Base-by-base conservation (phyloP, 2,329 filamentous ascomycete species). In the Pyricularia pennisetigena region DNA sequence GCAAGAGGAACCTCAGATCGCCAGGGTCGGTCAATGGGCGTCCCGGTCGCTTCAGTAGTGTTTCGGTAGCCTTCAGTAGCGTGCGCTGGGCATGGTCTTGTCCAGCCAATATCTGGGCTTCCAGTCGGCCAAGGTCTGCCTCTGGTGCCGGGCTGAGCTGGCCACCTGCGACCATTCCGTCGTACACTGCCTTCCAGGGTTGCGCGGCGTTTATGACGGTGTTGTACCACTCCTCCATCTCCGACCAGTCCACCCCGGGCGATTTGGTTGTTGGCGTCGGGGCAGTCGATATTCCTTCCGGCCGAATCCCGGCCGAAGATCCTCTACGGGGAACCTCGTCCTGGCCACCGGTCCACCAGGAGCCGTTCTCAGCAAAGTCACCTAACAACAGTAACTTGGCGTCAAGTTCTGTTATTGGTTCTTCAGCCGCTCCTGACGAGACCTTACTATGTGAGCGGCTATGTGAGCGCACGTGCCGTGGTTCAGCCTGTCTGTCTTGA, bases 281-380 rank as follows among this genome's bases (percentile, higher is more conserved):
- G 8, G 90, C 85, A 41, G 82, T 75, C 9, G 20, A 79, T 78
- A 14, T 71, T 72, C 28, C 71, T 69, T 29, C 77, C 77, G 59
- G 75, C 77, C 32, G 74, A 74, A 57, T 77, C 72, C 69, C 67
- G 41, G 14, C 65, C 57, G 16, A 63, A 61, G 3, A 9, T 26
- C 12, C 3, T 35, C 65, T 32, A 26, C 24, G 4, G 35, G 68
- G 28, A 75, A 70, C 74, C 66, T 80, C 77, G 49, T 82, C 76
- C 73, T 85, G 81, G 65, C 83, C 83, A 1, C 89, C 90, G 64
- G 89, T 88, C 91, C 91, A 94, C 92, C 91, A 94, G 8, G 85
- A 86, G 2, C 90, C 91, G 74, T 95, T 95, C 75, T 95, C 92
- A 0, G 89, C 90, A 71, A 94, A 83, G 73, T 94, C 87, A 2